A percentile compares a stretch with the other conserved stretches of the same genome.
Conservation (phyloP, 257 asterid species). For the Solanum arcanum region DNA sequence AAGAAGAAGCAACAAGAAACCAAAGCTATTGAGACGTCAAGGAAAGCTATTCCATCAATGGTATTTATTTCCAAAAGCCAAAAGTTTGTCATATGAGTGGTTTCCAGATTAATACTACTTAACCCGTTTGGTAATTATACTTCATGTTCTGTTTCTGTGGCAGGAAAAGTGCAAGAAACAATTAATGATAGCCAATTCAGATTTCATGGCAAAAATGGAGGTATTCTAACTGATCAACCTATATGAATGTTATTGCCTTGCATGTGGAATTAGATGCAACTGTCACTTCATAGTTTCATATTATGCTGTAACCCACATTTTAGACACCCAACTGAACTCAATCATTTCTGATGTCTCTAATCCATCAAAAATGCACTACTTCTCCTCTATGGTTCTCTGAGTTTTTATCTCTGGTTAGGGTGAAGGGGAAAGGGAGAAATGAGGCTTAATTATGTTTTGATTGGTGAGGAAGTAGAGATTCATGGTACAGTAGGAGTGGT, state of each 20-base stretch:
- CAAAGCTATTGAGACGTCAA: constrained; percentile 19
- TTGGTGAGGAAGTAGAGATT: neutral
- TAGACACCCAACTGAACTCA: neutral
- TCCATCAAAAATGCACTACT: neutral
- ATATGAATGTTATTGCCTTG: neutral
- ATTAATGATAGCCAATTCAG: constrained; percentile 35
- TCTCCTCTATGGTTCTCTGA: neutral
- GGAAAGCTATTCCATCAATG: neutral
- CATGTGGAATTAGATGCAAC: neutral
- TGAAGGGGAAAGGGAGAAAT: neutral
- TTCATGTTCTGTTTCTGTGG: constrained; percentile 8
- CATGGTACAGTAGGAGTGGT: neutral
- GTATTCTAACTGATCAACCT: constrained; percentile 16
- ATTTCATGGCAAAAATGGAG: constrained; percentile 58
- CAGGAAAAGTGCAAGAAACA: constrained; percentile 71
- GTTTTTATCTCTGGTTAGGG: neutral
- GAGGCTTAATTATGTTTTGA: neutral
- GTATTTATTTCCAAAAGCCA: neutral
- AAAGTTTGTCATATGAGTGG: constrained; percentile 24
- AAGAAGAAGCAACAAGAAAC: constrained; percentile 27
- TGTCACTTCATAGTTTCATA: neutral
- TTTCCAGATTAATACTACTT: neutral
- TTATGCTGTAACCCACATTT: neutral
- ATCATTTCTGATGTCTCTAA: neutral
- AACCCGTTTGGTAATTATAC: neutral